A percentile compares a stretch with the other conserved stretches of the same genome.
These are phyloP conservation scores for Tetrahymena thermophila DNA, from an alignment of 73 alveolate genomes.

Conservation along the genomic window DNA sequence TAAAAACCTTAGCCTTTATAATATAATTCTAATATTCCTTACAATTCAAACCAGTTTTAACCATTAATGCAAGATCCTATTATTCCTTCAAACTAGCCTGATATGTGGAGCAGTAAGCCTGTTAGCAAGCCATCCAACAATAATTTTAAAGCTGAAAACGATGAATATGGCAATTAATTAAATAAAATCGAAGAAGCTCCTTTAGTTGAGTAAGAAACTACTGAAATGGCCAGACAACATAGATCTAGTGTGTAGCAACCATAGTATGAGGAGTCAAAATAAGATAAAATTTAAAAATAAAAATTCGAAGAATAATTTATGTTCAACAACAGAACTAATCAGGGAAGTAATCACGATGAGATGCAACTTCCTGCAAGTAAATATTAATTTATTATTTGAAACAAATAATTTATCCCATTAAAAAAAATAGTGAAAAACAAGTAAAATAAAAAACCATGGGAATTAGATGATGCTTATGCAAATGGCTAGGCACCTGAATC, in stretches of 20 bases:
- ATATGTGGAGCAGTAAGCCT: constrained; percentile 10
- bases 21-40: background rate
- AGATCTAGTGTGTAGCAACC: background rate
- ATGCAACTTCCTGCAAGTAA: background rate
- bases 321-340: background rate
- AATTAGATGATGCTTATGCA: constrained; percentile 55
- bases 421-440: constrained; percentile 20
- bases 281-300: background rate
- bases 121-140: constrained; percentile 14
- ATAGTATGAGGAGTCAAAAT: background rate
- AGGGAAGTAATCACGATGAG: background rate
- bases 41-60: constrained; percentile 27
- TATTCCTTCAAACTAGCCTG: background rate
- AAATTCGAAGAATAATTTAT: background rate
- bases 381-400: background rate
- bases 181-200: constrained; percentile 8
- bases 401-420: constrained; percentile 2
- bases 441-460: constrained; percentile 48
- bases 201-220: background rate
- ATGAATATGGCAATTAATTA: background rate
- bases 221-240: background rate
- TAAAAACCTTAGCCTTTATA: constrained; percentile 5
- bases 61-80: background rate
- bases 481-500: constrained; percentile 56
- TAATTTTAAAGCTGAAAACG: background rate